Evolutionary conservation across 495 filamentous ascomycete genomes (phyloP), one percentile per base, ranked within the genome.

Genomic region (Polyplosphaeria fusca): DNA sequence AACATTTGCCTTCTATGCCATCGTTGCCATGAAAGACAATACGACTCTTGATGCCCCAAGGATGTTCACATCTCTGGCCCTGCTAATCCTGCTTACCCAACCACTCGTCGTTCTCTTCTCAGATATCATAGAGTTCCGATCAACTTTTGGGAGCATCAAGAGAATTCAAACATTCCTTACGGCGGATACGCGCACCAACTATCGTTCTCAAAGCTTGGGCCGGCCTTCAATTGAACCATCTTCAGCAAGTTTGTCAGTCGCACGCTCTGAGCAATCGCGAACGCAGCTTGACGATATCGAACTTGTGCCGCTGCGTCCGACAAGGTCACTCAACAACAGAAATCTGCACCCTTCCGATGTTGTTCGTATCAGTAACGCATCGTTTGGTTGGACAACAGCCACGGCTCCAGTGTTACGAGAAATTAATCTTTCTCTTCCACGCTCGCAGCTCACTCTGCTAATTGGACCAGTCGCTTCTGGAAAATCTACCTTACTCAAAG

Each of bases 391-490:
- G 50, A 24, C 25, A 5, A 50, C 58, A 22, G 27, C 20, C 4
- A 30, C 11, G 9, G 14, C 2, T 2, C 54, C 54, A n/a, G 22
- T 63, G 13, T 7, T 63, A 4, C 22, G 16, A 7, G 32, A 52
- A 24, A 22, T 63, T 23, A 47, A 59, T 24, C 22, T 62, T 11
- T 32, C 9, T 11, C 20, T 66, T 35, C 45, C 5, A 16, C 18
- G 14, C 26, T 32, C 18, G 14, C 22, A 57, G 5, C 45, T 61
- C 7, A 58, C 54, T 12, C 39, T 62, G 11, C 14, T 66, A 12
- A 30, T 61, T 26, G 59, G 63, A 4, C 47, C 63, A 22, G 48
- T 66, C 13, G 59, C 22, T 19, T 62, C 47, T 39, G 59, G 63
- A 5, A 66, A 66, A 27, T 59, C 56, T 1, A 49, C 48, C 1